Evolutionary conservation across 1,284 basidiomycete genomes (phyloP).

Genomic region (Ustilago loliicola): DNA sequence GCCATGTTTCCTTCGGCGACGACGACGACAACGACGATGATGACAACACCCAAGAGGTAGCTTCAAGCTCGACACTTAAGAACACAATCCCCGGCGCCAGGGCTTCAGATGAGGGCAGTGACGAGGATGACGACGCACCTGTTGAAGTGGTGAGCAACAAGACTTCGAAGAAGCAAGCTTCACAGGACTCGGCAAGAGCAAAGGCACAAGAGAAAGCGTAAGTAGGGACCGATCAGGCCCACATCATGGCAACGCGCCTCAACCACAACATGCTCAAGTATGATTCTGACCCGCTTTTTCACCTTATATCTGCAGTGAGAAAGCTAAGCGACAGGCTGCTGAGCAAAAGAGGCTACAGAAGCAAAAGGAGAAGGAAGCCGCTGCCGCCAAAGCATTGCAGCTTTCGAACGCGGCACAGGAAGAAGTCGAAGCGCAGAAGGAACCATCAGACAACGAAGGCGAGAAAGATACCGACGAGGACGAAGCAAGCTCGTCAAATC

Average conservation of each 20-base stretch:
- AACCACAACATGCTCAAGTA: background rate
- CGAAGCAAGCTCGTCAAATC: conserved; percentile 22
- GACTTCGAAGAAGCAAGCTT: conserved; percentile 35
- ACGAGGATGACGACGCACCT: conserved; percentile 50
- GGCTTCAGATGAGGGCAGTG: conserved; percentile 8
- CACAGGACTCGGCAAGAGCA: conserved; percentile 24
- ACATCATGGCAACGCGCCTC: background rate
- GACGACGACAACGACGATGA: conserved; percentile 30
- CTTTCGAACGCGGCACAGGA: background rate
- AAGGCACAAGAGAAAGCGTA: conserved; percentile 39
- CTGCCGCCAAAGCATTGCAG: background rate
- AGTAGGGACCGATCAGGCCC: background rate
- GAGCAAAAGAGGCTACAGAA: conserved; percentile 35
- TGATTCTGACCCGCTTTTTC: background rate
- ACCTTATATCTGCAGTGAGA: conserved; percentile 16
- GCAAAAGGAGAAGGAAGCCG: conserved; percentile 28
- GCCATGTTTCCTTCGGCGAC: conserved; percentile 42
- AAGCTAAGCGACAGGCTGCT: conserved; percentile 38
- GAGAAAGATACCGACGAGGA: conserved; percentile 20
- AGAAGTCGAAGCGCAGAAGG: background rate
- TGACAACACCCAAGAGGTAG: background rate
- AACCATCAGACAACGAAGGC: background rate
- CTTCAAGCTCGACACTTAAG: background rate
- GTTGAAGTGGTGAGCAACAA: conserved; percentile 58
- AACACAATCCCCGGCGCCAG: background rate